phyloP scores from a whole-genome alignment of 768 basidiomycete species.

The Kwoniella dendrophila region DNA sequence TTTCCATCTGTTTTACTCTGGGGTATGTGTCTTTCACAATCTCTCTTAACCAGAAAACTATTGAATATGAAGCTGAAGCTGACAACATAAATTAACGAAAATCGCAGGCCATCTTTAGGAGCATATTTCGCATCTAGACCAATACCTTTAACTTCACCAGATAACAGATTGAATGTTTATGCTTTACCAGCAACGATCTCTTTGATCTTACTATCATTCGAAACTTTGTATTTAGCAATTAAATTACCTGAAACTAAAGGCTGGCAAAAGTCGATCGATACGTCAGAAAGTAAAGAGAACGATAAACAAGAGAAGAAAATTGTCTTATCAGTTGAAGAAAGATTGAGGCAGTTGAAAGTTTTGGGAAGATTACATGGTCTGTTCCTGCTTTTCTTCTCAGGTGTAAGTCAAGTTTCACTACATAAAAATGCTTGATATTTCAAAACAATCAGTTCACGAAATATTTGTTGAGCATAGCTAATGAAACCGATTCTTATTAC shows the following conservation, averaged over 20 bases:
- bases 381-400: constrained; percentile 86
- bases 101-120: constrained; percentile 73
- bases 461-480: background rate
- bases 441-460: no score
- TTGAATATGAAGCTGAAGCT: constrained; percentile 1
- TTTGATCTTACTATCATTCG: constrained; percentile 71
- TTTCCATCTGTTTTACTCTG: constrained; percentile 80
- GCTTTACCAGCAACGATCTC: constrained; percentile 86
- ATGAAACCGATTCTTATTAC: background rate
- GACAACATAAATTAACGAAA: constrained; percentile 37
- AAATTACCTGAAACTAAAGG: constrained; percentile 85
- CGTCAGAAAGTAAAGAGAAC: constrained; percentile 15
- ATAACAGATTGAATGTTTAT: constrained; percentile 67
- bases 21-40: constrained; percentile 37
- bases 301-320: constrained; percentile 5
- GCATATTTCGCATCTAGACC: constrained; percentile 93
- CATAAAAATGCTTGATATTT: no score
- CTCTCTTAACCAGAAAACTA: background rate
- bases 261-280: constrained; percentile 49
- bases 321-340: constrained; percentile 37
- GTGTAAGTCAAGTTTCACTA: constrained; percentile 48
- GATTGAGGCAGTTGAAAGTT: constrained; percentile 64
- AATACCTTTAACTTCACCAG: constrained; percentile 60
- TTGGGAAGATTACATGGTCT: constrained; percentile 75
- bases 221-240: constrained; percentile 75